Percentiles rank a stretch among this genome's conserved stretches.
These are phyloP conservation scores for Leptographium procerum DNA, from an alignment of 2,329 filamentous ascomycete species.

Conservation along the genomic window DNA sequence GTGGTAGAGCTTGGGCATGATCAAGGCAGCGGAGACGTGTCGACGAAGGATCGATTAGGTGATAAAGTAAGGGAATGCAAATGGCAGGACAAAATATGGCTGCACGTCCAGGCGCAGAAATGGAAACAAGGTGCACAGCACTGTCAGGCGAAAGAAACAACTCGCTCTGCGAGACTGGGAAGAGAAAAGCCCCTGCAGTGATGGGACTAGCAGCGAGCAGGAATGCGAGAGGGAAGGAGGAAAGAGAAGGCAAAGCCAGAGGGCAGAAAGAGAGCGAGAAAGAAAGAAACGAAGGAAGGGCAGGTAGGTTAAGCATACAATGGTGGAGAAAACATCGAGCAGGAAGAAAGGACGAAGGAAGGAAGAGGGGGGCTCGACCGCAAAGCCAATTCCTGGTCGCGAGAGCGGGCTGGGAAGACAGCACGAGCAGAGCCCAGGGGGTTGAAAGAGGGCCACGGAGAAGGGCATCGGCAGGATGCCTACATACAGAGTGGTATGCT, in stretches of 20 bases:
- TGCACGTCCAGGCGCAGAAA: too few relatives aligned
- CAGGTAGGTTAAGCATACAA: neutral
- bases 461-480: neutral
- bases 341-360: neutral
- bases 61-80: neutral
- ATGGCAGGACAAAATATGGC: too few relatives aligned
- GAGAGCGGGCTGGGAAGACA: neutral
- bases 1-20: slow-evolving; percentile 24
- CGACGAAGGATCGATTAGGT: neutral
- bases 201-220: neutral
- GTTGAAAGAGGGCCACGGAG: neutral
- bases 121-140: neutral
- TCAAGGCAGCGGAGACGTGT: slow-evolving; percentile 5
- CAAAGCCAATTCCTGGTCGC: neutral
- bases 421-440: neutral
- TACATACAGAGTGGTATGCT: too few relatives aligned
- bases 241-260: neutral
- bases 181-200: neutral
- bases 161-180: neutral
- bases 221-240: neutral
- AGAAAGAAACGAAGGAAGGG: neutral
- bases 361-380: neutral
- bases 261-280: neutral
- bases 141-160: neutral
- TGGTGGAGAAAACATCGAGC: neutral